Base-by-base conservation (phyloP, 2,329 filamentous ascomycete species). In the Penicillium sclerotigenum region DNA sequence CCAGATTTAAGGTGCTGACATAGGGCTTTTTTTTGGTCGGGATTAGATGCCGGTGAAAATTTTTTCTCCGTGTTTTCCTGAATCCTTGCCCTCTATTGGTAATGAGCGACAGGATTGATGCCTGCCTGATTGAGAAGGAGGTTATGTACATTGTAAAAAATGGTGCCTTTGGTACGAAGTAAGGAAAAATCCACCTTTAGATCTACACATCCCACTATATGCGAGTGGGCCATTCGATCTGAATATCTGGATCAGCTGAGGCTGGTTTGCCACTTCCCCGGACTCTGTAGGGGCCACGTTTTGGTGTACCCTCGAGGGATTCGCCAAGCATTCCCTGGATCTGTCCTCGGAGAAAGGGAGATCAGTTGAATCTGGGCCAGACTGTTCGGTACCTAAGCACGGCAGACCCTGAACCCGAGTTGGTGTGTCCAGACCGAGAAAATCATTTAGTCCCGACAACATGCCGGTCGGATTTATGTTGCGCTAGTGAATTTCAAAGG, bases 1-100 rank as follows among this genome's bases (percentile, higher is more conserved):
- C 36, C 55, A 52, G 47, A 48, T 45, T 63, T 66, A 63, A 57
- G 38, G 64, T 66, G 62, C 63, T 65, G 61, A 66, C 64, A 52
- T 11, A 18, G 22, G 20, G 37, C n/a, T 38, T 54, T 28, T 45
- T 50, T 22, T 47, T 47, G 43, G 29, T 55, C 52, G 56, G 53
- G 3, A 42, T 49, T 20, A 29, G 45, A 48, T 43, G 58, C 54
- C 51, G 37, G 47, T 52, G 57, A 61, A 61, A 62, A 57, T 28
- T 52, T 64, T 65, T 54, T 49, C 34, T 28, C 34, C 34, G 26
- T 29, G 36, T 2, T 16, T 7, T 47, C 34, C 24, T 47, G 13
- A 42, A 4, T 34, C 16, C 29, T 40, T 20, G 51, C 22, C 41
- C 29, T 53, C 16, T n/a, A 33, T 56, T 56, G 40, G 47, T 33